A percentile compares a stretch with the other conserved stretches of the same genome.
Conservation (phyloP, 495 filamentous ascomycete species). For the Aspergillus carlsbadensis region DNA sequence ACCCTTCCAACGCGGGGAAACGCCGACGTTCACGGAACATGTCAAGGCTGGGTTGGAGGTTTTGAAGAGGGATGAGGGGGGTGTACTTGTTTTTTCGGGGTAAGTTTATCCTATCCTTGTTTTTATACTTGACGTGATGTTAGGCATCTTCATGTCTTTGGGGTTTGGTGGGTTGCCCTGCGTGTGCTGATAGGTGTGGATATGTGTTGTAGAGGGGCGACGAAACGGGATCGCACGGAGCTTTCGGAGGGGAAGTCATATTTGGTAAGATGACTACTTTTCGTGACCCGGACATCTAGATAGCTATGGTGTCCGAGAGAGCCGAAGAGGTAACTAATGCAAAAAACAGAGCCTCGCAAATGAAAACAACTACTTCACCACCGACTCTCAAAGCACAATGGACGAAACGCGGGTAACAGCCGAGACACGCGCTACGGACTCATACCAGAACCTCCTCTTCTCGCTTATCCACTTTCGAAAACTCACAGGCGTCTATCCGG, state of each 20-base stretch:
- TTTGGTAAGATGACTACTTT: too few species aligned
- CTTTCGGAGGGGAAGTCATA: constrained; percentile 70
- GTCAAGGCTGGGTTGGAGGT: constrained; percentile 59
- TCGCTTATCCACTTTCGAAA: constrained; percentile 60
- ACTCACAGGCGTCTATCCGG: constrained; percentile 35
- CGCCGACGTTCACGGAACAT: constrained; percentile 69
- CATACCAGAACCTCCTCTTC: constrained; percentile 75
- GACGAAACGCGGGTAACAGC: constrained; percentile 37
- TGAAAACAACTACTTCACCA: constrained; percentile 38
- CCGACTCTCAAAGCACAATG: constrained; percentile 5
- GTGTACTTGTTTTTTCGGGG: constrained; percentile 70
- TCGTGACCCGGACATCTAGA: too few species aligned
- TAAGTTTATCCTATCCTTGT: constrained; percentile 40
- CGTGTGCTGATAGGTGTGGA: background rate
- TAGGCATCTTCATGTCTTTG: background rate
- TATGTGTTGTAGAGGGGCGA: constrained; percentile 58
- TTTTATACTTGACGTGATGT: background rate
- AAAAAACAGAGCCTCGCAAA: constrained; percentile 43
- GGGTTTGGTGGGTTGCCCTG: background rate
- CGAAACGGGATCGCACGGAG: constrained; percentile 49
- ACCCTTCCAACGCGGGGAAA: constrained; percentile 70
- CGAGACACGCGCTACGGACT: constrained; percentile 73
- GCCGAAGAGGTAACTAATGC: too few species aligned
- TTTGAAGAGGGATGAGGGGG: constrained; percentile 34
- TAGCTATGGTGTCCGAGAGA: too few species aligned